Percentiles rank a stretch among this genome's conserved stretches.
Conservation (phyloP, 192 early-diverging fungal genomes). For the Lobulomyces angularis region DNA sequence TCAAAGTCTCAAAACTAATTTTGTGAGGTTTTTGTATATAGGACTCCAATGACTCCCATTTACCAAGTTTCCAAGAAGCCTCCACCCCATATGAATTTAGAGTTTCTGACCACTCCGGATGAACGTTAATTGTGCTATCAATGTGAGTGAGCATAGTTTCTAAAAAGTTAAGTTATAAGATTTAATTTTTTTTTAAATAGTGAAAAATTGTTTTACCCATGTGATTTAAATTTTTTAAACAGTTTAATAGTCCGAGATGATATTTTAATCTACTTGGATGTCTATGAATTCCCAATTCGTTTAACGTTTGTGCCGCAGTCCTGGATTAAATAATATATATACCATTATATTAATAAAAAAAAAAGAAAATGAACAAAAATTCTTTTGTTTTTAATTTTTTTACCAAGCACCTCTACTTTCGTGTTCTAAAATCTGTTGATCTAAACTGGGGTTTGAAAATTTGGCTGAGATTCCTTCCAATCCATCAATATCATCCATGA, state of each 20-base stretch:
- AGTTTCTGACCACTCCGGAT: conserved; percentile 35
- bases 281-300: conserved; percentile 37
- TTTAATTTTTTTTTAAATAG: background rate
- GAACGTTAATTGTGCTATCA: conserved; percentile 17
- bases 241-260: conserved; percentile 51
- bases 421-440: conserved; percentile 55
- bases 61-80: conserved; percentile 50
- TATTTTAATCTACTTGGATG: conserved; percentile 26
- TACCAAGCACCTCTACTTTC: conserved; percentile 54
- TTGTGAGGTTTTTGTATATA: conserved; percentile 23
- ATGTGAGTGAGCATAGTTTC: conserved; percentile 41
- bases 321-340: too few relatives aligned
- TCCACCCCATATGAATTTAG: conserved; percentile 40
- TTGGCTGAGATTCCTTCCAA: conserved; percentile 49
- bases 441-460: conserved; percentile 32
- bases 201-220: conserved; percentile 31
- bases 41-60: conserved; percentile 41
- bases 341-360: too few relatives aligned
- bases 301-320: conserved; percentile 51
- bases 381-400: too few relatives aligned
- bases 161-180: conserved; percentile 3
- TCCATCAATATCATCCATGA: conserved; percentile 57
- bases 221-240: conserved; percentile 56
- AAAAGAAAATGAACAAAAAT: too few relatives aligned
- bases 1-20: conserved; percentile 35